phyloP scores from a whole-genome alignment of 306 rosid genomes.

The Cucumis sativus region DNA sequence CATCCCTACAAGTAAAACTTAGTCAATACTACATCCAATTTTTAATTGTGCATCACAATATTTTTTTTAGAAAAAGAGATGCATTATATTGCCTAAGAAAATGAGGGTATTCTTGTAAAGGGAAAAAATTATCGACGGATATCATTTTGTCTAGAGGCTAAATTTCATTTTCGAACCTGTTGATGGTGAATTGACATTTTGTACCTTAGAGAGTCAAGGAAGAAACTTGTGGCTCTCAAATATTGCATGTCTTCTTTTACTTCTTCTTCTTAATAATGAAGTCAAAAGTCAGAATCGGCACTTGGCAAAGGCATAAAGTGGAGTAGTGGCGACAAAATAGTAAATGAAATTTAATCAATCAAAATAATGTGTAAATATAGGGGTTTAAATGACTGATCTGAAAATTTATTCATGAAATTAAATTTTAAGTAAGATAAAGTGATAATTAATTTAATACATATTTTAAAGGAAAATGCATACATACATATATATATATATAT shows the following conservation, averaged over 20 bases:
- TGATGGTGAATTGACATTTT: background rate
- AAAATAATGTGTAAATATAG: background rate
- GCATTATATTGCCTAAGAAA: too few species aligned
- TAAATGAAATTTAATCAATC: background rate
- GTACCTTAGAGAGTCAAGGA: background rate
- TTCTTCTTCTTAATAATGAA: background rate
- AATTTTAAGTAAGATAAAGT: background rate
- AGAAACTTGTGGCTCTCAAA: background rate
- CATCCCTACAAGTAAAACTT: too few species aligned
- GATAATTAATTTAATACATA: background rate
- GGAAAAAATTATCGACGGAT: background rate
- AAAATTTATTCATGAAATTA: background rate
- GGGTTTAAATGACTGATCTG: background rate
- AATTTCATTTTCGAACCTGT: conserved; percentile 2
- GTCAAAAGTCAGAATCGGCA: background rate
- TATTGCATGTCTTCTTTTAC: background rate
- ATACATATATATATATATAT: background rate
- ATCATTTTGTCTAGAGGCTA: background rate
- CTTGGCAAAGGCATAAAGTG: too few species aligned
- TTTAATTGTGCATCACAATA: too few species aligned
- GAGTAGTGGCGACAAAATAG: too few species aligned
- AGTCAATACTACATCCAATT: too few species aligned
- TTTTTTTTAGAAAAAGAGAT: too few species aligned
- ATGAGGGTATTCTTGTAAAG: too few species aligned
- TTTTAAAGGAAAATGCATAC: background rate